phyloP scores from a whole-genome alignment of 2,329 filamentous ascomycete species.

The Hypoxylon sp. region DNA sequence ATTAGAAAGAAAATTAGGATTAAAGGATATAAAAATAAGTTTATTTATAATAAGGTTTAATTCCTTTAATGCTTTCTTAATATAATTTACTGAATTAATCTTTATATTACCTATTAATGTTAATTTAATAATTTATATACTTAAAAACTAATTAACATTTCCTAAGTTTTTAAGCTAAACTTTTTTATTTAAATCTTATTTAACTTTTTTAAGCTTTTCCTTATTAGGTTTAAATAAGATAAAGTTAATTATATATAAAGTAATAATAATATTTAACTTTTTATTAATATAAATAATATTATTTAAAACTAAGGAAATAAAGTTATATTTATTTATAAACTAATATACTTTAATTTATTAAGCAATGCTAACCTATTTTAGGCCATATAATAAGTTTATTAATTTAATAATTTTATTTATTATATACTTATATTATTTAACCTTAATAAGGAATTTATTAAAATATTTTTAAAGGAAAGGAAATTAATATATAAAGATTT shows the following conservation, averaged over 20 bases:
- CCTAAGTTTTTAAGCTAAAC: neutral
- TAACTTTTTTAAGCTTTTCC: neutral
- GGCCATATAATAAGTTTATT: neutral
- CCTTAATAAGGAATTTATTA: neutral
- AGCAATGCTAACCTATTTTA: neutral
- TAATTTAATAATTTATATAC: neutral
- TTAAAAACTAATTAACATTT: neutral
- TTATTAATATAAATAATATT: neutral
- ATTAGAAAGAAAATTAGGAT: neutral
- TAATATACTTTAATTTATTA: neutral
- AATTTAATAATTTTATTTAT: conserved; percentile 1
- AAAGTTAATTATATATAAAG: neutral
- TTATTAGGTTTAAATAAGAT: neutral
- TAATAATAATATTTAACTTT: neutral
- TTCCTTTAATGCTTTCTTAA: neutral
- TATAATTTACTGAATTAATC: neutral
- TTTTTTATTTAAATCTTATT: neutral
- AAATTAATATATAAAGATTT: neutral
- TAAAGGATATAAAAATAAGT: neutral
- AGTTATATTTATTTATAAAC: neutral
- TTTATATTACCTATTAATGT: neutral
- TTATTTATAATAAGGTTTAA: neutral
- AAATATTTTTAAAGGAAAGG: neutral
- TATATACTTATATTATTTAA: neutral
- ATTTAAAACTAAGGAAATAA: neutral